Conservation (phyloP, 2,329 filamentous ascomycete species). For the Trichoderma simmonsii region DNA sequence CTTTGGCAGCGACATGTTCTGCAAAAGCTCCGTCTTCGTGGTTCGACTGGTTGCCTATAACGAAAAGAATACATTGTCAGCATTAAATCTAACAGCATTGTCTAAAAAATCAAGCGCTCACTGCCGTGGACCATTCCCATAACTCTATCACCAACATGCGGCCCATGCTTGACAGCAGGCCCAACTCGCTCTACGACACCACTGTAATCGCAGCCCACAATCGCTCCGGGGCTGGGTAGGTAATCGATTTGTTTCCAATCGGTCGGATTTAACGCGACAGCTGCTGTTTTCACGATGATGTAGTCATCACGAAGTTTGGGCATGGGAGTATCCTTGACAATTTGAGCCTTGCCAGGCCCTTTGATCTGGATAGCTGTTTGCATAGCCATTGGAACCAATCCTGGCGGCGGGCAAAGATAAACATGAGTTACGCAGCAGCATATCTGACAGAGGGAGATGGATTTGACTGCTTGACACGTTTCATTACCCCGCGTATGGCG, state of each 20-base stretch:
- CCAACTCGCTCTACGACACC: conserved; percentile 48
- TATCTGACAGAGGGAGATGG: not conserved
- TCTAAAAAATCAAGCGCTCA: not conserved
- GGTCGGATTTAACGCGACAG: conserved; percentile 35
- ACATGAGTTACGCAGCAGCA: not conserved
- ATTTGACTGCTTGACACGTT: not conserved
- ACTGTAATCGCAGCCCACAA: conserved; percentile 45
- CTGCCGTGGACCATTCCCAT: conserved; percentile 40
- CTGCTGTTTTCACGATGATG: conserved; percentile 33
- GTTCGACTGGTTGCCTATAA: conserved; percentile 22
- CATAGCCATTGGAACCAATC: not conserved
- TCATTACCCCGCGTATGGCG: conserved; percentile 3
- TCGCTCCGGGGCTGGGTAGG: conserved; percentile 20
- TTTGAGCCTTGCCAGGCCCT: conserved; percentile 13
- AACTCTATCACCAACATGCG: conserved; percentile 48
- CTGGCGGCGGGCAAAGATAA: not conserved
- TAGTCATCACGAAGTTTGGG: conserved; percentile 23
- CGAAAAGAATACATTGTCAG: too few relatives aligned
- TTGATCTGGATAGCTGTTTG: conserved; percentile 18
- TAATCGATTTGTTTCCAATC: conserved; percentile 34
- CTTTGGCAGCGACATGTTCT: conserved; percentile 39
- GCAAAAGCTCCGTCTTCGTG: conserved; percentile 44
- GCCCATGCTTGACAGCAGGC: conserved; percentile 37
- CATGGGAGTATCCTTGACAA: conserved; percentile 14
- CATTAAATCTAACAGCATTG: not conserved